phyloP scores from a whole-genome alignment of 192 early-diverging fungal species.

The Gonapodya prolifera region DNA sequence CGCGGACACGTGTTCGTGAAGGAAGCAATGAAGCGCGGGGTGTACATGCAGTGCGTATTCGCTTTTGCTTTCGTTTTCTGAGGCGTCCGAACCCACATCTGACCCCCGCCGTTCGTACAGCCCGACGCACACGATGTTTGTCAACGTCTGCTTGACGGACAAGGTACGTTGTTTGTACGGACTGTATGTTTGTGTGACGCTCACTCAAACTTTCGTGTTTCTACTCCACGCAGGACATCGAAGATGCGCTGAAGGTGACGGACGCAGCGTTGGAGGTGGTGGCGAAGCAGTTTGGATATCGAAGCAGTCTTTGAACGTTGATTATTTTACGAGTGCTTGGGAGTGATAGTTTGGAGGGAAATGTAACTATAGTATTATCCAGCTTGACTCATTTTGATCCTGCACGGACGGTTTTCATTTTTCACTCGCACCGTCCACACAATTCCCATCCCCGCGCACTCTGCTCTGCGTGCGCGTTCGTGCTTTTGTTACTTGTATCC shows the following conservation, averaged over 20 bases:
- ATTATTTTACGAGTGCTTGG: not conserved
- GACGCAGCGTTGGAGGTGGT: not conserved
- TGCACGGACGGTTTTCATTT: too few relatives aligned
- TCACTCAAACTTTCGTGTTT: not conserved
- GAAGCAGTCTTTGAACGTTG: not conserved
- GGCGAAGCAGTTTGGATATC: constrained; percentile 1
- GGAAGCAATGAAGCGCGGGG: not conserved
- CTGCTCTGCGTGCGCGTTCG: too few relatives aligned
- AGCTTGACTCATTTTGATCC: too few relatives aligned
- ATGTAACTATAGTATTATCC: too few relatives aligned
- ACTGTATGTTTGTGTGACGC: too few relatives aligned
- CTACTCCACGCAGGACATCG: not conserved
- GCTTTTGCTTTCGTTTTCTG: too few relatives aligned
- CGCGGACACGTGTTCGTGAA: not conserved
- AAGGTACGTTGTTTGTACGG: not conserved
- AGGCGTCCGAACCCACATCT: too few relatives aligned
- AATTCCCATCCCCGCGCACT: too few relatives aligned
- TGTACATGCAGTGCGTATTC: not conserved
- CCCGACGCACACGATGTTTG: constrained; percentile 4
- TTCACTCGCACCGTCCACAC: too few relatives aligned
- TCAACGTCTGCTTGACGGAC: not conserved
- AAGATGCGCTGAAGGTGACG: not conserved
- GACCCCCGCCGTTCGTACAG: too few relatives aligned
- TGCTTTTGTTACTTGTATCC: too few relatives aligned
- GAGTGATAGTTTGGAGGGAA: too few relatives aligned